phyloP scores from a whole-genome alignment of 2,329 filamentous ascomycete species.

The Nothomitra cinnamomea region DNA sequence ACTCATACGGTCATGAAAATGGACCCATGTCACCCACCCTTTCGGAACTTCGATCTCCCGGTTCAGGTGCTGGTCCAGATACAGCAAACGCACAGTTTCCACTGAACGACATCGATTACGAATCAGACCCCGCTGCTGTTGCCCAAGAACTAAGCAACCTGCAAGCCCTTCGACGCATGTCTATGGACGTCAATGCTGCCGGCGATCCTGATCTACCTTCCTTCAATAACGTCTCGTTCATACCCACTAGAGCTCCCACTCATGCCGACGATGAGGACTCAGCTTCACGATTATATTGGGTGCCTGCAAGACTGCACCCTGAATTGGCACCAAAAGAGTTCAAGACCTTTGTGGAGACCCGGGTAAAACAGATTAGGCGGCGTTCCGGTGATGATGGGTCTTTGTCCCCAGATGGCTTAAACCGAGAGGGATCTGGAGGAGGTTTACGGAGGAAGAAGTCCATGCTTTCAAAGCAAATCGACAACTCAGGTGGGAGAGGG shows the following conservation, averaged over 20 bases:
- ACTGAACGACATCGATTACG: conserved; percentile 73
- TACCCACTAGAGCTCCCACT: conserved; percentile 55
- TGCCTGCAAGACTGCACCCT: conserved; percentile 83
- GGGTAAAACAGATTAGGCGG: conserved; percentile 76
- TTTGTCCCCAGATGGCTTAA: conserved; percentile 40
- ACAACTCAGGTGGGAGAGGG: conserved; percentile 43
- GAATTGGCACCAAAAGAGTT: conserved; percentile 92
- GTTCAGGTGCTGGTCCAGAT: conserved; percentile 17
- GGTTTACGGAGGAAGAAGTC: conserved; percentile 77
- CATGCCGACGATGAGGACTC: conserved; percentile 72
- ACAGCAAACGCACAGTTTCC: conserved; percentile 46
- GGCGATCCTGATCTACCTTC: conserved; percentile 61
- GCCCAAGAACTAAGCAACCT: conserved; percentile 86
- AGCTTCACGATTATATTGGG: conserved; percentile 80
- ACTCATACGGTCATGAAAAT: conserved; percentile 16
- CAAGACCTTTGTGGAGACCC: conserved; percentile 87
- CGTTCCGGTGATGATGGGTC: conserved; percentile 53
- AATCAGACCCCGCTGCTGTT: conserved; percentile 75
- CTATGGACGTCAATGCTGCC: conserved; percentile 66
- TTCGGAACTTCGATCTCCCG: conserved; percentile 16
- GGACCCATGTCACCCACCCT: conserved; percentile 35
- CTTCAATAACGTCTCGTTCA: conserved; percentile 38
- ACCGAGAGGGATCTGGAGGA: conserved; percentile 36
- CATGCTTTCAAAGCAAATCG: conserved; percentile 84
- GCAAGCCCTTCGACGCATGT: conserved; percentile 79